phyloP scores from a whole-genome alignment of 2,329 filamentous ascomycete genomes.

The Ophiostoma ips region DNA sequence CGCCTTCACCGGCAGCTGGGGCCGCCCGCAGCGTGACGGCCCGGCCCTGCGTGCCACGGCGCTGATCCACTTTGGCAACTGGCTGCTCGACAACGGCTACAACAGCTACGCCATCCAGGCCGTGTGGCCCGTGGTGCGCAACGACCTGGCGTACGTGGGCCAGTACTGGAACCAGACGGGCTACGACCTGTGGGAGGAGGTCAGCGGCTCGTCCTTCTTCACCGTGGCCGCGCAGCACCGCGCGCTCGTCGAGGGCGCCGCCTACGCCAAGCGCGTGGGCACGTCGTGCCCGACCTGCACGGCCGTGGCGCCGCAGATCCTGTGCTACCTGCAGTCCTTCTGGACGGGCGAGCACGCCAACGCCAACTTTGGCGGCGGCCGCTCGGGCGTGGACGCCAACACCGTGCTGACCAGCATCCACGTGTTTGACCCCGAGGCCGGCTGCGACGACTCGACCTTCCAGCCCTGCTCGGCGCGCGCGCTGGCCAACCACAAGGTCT shows the following conservation, averaged over 20 bases:
- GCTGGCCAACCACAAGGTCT: slow-evolving; percentile 62
- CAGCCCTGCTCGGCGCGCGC: slow-evolving; percentile 60
- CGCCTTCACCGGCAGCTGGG: slow-evolving; percentile 56
- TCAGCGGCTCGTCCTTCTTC: slow-evolving; percentile 66
- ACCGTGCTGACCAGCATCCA: slow-evolving; percentile 53
- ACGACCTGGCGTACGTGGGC: slow-evolving; percentile 62
- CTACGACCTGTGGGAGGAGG: slow-evolving; percentile 77
- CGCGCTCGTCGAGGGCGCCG: slow-evolving; percentile 51
- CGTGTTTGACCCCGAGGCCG: slow-evolving; percentile 52
- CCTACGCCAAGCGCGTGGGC: slow-evolving; percentile 50
- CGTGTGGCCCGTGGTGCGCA: slow-evolving; percentile 61
- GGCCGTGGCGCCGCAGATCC: slow-evolving; percentile 49
- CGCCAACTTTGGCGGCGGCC: slow-evolving; percentile 43
- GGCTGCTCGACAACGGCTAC: slow-evolving; percentile 49
- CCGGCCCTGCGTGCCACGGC: slow-evolving; percentile 64
- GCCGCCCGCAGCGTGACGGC: slow-evolving; percentile 64
- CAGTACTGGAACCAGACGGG: slow-evolving; percentile 56
- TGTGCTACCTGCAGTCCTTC: slow-evolving; percentile 62
- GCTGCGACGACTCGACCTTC: slow-evolving; percentile 58
- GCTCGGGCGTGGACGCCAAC: slow-evolving; percentile 59
- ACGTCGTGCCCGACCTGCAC: slow-evolving; percentile 46
- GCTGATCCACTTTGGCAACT: slow-evolving; percentile 57
- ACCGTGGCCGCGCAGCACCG: slow-evolving; percentile 58
- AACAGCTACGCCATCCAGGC: slow-evolving; percentile 38
- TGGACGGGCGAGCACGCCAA: slow-evolving; percentile 54